Base-by-base conservation (phyloP, 2,329 filamentous ascomycete genomes). In the Periconia digitata region DNA sequence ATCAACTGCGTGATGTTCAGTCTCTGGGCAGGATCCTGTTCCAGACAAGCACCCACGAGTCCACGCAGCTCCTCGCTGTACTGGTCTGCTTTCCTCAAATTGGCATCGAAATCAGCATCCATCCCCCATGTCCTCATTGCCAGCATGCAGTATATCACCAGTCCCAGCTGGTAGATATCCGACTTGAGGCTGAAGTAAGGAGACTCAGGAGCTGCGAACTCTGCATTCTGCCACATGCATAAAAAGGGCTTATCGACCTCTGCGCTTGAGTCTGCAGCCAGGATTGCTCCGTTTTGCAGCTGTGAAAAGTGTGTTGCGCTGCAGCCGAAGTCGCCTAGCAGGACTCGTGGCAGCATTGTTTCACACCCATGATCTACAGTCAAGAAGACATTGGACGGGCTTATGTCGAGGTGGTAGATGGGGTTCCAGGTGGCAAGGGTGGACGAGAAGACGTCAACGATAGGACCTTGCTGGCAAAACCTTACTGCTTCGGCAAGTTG, bases 321-420 rank as follows among this genome's bases (percentile, higher is more conserved):
- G 29, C 34, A 37, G 12, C 45, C 45, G 15, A 47, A 47, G 34
- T 47, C 40, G 8, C 39, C 45, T 10, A 47, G 39, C 13, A 47
- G 21, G 6, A 47, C 45, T 18, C 45, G 45, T 13, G 45, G 40
- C 27, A 43, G 35, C n/a, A n/a, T n/a, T 12, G 3, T 5, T 4
- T 17, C 12, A 18, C 5, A 13, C 15, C 12, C 7, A 17, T n/a
- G 16, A 10, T 23, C 16, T 3, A 23, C 20, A 2, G 20, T 16
- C 18, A 49, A 24, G 22, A 49, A 44, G 3, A 49, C 21, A 20
- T 49, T 49, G 13, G 20, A 12, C 8, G 40, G 46, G 16, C 16
- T 16, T 16, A 49, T 44, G 16, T 49, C 46, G 12, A 37, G 22
- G 24, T 49, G 46, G 17, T 22, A 40, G 6, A 49, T 23, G 3